Evolutionary conservation across 2,329 filamentous ascomycete genomes (phyloP), one percentile per base, ranked within the genome.

Genomic region (Calonectria leucothoes): DNA sequence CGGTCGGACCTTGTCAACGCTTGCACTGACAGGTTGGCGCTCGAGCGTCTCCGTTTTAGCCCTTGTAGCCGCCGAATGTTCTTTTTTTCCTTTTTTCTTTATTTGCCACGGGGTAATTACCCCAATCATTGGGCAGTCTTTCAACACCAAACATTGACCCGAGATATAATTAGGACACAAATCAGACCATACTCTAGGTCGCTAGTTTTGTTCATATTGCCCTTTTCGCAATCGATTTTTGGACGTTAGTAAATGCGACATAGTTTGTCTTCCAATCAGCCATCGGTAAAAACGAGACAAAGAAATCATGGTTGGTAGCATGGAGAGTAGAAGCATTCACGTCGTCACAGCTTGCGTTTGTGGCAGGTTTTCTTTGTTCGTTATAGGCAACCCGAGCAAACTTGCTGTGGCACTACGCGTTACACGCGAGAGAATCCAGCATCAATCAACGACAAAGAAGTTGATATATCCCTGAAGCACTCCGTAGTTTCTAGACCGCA

Each of bases 291-390:
- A 45, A 45, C 42, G 20, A 27, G 65, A 78, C 77, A 79, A 79
- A 79, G 77, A 71, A 72, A n/a, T 1, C 57, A 20, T 35, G 49
- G 20, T 31, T 4, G 61, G 15, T 49, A 52, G 67, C 63, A 71
- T 48, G 39, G 25, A 55, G 23, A 69, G 35, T 27, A 39, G 42
- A 64, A 35, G 48, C 66, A 33, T 57, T 55, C 69, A 35, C 11
- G 27, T 20, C 31, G 35, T 29, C 15, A 11, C 52, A 15, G 66
- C 20, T 39, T 27, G 11, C n/a, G 35, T 74, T 52, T 70, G 71
- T 12, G 48, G 25, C 33, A 63, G 4, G 29, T n/a, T 1, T 72
- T 73, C 78, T 80, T 80, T 80, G 78, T 80, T 78, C 69, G 70
- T 17, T 27, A 23, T 1, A 27, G 42, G 27, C 52, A 52, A 66